phyloP scores from a whole-genome alignment of 768 basidiomycete genomes.

The Tricholoma saponaceum region DNA sequence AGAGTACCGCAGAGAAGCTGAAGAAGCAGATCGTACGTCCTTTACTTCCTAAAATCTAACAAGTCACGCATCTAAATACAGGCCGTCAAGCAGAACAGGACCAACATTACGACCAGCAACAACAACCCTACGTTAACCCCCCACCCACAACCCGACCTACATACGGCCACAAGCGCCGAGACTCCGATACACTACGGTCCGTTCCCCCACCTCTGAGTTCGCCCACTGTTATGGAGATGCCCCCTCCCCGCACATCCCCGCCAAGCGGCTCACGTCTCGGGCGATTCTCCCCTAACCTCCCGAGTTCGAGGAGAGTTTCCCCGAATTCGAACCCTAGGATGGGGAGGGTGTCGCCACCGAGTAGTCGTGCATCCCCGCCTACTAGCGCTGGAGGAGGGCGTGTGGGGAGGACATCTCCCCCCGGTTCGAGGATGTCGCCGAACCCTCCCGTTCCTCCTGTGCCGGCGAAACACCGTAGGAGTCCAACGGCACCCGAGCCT shows the following conservation, averaged over 20 bases:
- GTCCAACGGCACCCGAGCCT: slow-evolving; percentile 63
- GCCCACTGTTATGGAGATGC: slow-evolving; percentile 51
- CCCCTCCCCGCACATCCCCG: slow-evolving; percentile 8
- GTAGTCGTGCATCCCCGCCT: slow-evolving; percentile 2
- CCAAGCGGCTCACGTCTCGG: slow-evolving; percentile 10
- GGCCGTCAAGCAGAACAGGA: slow-evolving; percentile 15
- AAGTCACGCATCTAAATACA: slow-evolving; percentile 1
- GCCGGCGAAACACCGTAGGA: slow-evolving; percentile 52
- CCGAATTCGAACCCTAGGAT: slow-evolving; percentile 10
- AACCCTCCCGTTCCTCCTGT: slow-evolving; percentile 17
- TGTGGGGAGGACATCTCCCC: slow-evolving; percentile 31
- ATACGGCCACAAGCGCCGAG: slow-evolving; percentile 59
- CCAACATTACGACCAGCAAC: slow-evolving; percentile 16
- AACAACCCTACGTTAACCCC: slow-evolving; percentile 37
- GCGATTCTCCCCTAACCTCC: slow-evolving; percentile 13
- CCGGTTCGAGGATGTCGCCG: slow-evolving; percentile 10
- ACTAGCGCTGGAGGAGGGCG: background rate
- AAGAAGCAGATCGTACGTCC: slow-evolving; percentile 39
- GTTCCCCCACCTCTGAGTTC: slow-evolving; percentile 37
- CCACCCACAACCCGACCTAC: slow-evolving; percentile 17
- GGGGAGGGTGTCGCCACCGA: slow-evolving; percentile 20
- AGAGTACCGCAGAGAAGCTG: slow-evolving; percentile 35
- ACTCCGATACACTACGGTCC: slow-evolving; percentile 72
- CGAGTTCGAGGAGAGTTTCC: slow-evolving; percentile 9
- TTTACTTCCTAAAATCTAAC: slow-evolving; percentile 16